A percentile compares a stretch with the other conserved stretches of the same genome.
These are phyloP conservation scores for Yarrowia galli DNA, from an alignment of 1,139 yeast genomes.

Conservation along the genomic window DNA sequence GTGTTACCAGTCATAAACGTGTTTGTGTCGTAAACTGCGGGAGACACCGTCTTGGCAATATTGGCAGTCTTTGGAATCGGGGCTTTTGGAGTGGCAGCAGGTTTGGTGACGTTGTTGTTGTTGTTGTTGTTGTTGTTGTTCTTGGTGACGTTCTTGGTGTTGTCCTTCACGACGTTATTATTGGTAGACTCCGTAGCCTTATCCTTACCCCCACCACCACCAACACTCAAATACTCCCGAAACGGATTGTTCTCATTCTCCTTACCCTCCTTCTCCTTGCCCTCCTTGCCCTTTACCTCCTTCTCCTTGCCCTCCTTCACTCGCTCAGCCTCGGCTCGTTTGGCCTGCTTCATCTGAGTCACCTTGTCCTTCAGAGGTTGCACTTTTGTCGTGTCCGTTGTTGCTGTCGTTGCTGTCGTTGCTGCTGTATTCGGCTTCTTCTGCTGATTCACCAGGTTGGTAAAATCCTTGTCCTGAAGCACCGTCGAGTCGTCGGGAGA, in stretches of 20 bases:
- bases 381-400: too few species aligned
- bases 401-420: too few species aligned
- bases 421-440: too few species aligned
- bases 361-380: neutral
- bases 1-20: slow-evolving; percentile 1
- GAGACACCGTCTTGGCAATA: neutral
- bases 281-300: too few species aligned
- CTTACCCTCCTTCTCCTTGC: too few species aligned
- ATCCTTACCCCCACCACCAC: too few species aligned
- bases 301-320: too few species aligned
- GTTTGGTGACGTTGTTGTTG: neutral
- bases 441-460: neutral
- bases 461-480: neutral
- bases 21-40: neutral
- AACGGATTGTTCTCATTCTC: too few species aligned
- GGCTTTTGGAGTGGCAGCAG: neutral
- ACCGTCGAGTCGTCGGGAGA: neutral
- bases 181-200: too few species aligned
- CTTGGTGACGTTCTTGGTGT: neutral
- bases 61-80: neutral
- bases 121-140: neutral
- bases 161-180: too few species aligned
- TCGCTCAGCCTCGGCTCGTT: neutral
- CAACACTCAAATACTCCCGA: too few species aligned
- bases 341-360: neutral